Conservation (phyloP, 2,329 filamentous ascomycete species). For the Ceratocystis diversiconidia region DNA sequence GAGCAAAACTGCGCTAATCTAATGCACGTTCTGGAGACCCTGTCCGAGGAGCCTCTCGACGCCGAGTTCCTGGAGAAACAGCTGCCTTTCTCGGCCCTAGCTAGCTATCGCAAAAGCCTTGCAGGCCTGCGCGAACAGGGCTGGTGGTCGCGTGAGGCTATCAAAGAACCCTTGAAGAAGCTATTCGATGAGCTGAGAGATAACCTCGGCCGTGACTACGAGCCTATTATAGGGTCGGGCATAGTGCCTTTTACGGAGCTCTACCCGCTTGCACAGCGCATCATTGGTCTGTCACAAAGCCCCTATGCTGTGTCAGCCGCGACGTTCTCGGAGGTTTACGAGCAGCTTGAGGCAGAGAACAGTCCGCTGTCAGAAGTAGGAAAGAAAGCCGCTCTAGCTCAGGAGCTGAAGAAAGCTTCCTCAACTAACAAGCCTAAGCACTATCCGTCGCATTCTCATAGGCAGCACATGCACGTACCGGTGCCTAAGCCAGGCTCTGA, state of each 20-base stretch:
- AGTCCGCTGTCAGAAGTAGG: constrained; percentile 14
- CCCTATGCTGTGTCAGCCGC: constrained; percentile 13
- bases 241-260: constrained; percentile 20
- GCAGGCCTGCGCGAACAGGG: constrained; percentile 3
- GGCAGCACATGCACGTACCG: constrained; percentile 12
- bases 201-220: constrained; percentile 16
- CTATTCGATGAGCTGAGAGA: constrained; percentile 14
- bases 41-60: constrained; percentile 20
- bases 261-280: constrained; percentile 14
- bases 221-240: constrained; percentile 23
- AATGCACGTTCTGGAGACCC: constrained; percentile 7
- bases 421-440: constrained; percentile 1
- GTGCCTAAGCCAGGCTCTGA: constrained; percentile 7
- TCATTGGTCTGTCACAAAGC: constrained; percentile 12
- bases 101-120: constrained; percentile 8
- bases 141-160: constrained; percentile 17
- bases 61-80: constrained; percentile 23
- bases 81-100: constrained; percentile 14
- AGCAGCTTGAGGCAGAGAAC: constrained; percentile 6
- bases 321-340: constrained; percentile 9
- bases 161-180: constrained; percentile 17
- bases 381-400: constrained; percentile 11
- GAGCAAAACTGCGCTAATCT: constrained; percentile 17
- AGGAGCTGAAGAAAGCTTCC: constrained; percentile 1
- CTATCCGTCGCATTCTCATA: constrained; percentile 3